Evolutionary conservation across 164 flowering plant genomes (phyloP).

Genomic region (Chimonanthus praecox): DNA sequence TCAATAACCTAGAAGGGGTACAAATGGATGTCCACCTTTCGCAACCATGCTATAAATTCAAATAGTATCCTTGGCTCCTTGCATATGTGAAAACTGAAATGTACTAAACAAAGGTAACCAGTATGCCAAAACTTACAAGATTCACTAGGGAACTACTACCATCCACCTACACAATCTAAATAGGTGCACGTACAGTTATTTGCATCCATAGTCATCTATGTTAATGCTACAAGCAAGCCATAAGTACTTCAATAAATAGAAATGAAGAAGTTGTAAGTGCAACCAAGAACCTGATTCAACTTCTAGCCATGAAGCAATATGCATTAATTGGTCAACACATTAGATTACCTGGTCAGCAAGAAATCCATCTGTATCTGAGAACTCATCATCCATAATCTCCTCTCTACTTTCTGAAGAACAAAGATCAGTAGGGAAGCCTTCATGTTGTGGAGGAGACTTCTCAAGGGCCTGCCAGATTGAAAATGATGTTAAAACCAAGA

Average conservation of each 20-base stretch:
- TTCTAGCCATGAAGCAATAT: background rate
- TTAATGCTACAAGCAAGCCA: background rate
- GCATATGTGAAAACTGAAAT: too few species aligned
- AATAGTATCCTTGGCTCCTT: too few species aligned
- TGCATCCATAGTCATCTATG: background rate
- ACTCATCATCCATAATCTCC: slow-evolving; percentile 31
- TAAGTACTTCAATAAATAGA: background rate
- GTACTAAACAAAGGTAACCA: background rate
- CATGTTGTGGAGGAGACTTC: slow-evolving; percentile 34
- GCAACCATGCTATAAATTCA: background rate
- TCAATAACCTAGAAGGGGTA: background rate
- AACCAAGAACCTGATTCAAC: background rate
- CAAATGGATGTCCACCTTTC: background rate
- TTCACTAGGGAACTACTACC: background rate
- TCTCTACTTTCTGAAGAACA: slow-evolving; percentile 48
- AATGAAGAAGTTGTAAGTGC: background rate
- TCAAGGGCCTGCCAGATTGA: slow-evolving; percentile 50
- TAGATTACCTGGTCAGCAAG: slow-evolving; percentile 44
- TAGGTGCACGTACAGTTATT: background rate
- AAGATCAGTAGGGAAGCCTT: slow-evolving; percentile 23
- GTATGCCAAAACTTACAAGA: background rate
- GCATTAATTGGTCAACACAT: background rate
- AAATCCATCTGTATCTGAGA: slow-evolving; percentile 50
- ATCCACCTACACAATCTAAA: background rate
- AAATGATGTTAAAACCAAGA: background rate